These are phyloP conservation scores for Funneliformis caledonium DNA, from an alignment of 371 early-diverging fungal genomes.

Conservation along the genomic window DNA sequence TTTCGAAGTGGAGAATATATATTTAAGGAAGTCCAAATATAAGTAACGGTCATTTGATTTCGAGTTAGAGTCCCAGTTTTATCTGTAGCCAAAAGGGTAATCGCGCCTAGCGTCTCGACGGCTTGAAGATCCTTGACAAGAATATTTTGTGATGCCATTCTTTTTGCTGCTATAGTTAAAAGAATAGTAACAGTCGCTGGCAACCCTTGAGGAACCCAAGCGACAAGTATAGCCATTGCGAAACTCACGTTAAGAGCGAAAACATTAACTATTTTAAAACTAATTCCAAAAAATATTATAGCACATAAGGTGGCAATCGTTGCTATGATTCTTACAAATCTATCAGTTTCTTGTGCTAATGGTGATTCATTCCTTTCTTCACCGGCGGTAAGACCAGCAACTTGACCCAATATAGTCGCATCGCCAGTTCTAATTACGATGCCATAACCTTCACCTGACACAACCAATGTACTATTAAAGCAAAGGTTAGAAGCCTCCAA, in stretches of 20 bases:
- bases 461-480: slow-evolving; percentile 87
- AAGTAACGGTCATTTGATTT: slow-evolving; percentile 94
- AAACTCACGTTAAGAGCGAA: slow-evolving; percentile 75
- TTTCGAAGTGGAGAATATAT: slow-evolving; percentile 68
- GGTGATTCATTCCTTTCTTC: slow-evolving; percentile 76
- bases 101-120: slow-evolving; percentile 94
- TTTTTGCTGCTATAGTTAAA: slow-evolving; percentile 91
- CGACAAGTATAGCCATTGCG: slow-evolving; percentile 88
- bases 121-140: slow-evolving; percentile 94
- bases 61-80: slow-evolving; percentile 96
- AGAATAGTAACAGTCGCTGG: slow-evolving; percentile 91
- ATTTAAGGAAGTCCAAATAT: slow-evolving; percentile 79
- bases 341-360: slow-evolving; percentile 76
- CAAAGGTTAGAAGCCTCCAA: slow-evolving; percentile 90
- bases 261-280: slow-evolving; percentile 60
- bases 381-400: slow-evolving; percentile 84
- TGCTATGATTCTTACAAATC: slow-evolving; percentile 87
- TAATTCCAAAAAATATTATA: slow-evolving; percentile 82
- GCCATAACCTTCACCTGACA: slow-evolving; percentile 90
- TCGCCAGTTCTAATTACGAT: slow-evolving; percentile 93
- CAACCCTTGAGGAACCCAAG: slow-evolving; percentile 91
- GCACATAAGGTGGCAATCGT: slow-evolving; percentile 76
- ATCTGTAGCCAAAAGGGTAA: slow-evolving; percentile 93
- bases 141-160: slow-evolving; percentile 87
- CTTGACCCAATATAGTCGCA: slow-evolving; percentile 91